Percentiles rank a stretch among this genome's conserved stretches.
phyloP scores from a whole-genome alignment of 768 basidiomycete genomes.

The Russula sp. region DNA sequence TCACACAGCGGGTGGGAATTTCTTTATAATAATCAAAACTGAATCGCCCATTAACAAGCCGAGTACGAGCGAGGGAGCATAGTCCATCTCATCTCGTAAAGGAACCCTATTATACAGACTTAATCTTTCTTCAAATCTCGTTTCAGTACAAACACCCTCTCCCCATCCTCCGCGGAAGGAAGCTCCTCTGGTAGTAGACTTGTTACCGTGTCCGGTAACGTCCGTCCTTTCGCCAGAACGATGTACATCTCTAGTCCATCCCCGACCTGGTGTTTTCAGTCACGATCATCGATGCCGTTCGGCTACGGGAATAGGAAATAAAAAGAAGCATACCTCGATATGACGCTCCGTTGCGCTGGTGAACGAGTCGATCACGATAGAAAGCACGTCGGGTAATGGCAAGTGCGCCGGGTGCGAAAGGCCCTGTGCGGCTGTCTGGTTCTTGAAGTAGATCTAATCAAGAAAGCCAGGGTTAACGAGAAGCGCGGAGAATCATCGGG shows the following conservation, averaged over 20 bases:
- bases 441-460: constrained; percentile 92
- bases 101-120: constrained; percentile 9
- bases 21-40: background rate
- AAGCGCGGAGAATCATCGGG: constrained; percentile 39
- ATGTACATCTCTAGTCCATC: constrained; percentile 93
- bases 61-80: background rate
- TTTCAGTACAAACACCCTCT: constrained; percentile 68
- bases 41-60: background rate
- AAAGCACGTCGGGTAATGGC: constrained; percentile 69
- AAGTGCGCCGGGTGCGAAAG: constrained; percentile 73
- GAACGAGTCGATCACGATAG: constrained; percentile 92
- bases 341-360: constrained; percentile 97
- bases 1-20: too few species aligned
- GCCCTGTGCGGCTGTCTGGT: constrained; percentile 72
- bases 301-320: background rate
- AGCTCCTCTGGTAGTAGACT: constrained; percentile 57
- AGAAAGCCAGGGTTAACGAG: constrained; percentile 23
- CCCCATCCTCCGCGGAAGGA: constrained; percentile 51
- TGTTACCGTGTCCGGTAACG: constrained; percentile 49
- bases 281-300: background rate
- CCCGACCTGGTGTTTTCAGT: constrained; percentile 57
- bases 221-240: constrained; percentile 63
- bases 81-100: background rate
- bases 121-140: constrained; percentile 82
- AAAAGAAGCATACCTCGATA: constrained; percentile 65